Evolutionary conservation across 202 grass and related monocot species (phyloP).

Genomic region (Setaria viridis): DNA sequence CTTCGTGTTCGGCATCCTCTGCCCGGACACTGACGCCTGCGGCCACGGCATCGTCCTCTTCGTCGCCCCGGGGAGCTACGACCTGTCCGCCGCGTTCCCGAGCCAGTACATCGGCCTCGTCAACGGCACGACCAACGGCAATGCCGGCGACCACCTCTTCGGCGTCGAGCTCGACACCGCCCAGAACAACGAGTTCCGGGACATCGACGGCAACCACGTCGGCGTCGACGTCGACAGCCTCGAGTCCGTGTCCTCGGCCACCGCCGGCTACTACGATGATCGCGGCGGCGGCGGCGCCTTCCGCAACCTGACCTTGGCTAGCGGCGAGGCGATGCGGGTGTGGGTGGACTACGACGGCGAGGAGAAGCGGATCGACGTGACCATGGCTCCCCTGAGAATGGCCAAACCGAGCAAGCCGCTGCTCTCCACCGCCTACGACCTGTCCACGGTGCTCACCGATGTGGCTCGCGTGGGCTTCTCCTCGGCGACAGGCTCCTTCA

Average conservation of each 20-base stretch:
- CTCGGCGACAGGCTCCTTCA: neutral
- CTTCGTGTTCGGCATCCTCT: slow-evolving; percentile 40
- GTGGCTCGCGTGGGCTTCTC: slow-evolving; percentile 31
- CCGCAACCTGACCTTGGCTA: slow-evolving; percentile 7
- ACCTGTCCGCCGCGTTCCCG: slow-evolving; percentile 14
- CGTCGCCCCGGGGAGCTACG: neutral
- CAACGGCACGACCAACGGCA: neutral
- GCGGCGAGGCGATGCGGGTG: slow-evolving; percentile 1
- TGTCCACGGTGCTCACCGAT: slow-evolving; percentile 19
- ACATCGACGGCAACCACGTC: neutral
- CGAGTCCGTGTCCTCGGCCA: neutral
- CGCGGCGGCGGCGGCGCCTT: neutral
- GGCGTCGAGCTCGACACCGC: slow-evolving; percentile 16
- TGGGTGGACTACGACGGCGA: slow-evolving; percentile 44
- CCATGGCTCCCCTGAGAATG: slow-evolving; percentile 6
- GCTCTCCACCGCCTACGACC: slow-evolving; percentile 10
- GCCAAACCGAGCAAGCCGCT: slow-evolving; percentile 22
- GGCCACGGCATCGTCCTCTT: neutral
- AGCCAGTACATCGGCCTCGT: slow-evolving; percentile 40
- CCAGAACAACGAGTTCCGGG: neutral
- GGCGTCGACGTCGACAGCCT: neutral
- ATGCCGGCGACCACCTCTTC: neutral
- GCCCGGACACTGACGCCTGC: slow-evolving; percentile 15
- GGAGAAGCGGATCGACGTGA: neutral
- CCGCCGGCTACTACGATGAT: neutral